Evolutionary conservation across 2,329 filamentous ascomycete species (phyloP).

Genomic region (Colletotrichum costaricense): DNA sequence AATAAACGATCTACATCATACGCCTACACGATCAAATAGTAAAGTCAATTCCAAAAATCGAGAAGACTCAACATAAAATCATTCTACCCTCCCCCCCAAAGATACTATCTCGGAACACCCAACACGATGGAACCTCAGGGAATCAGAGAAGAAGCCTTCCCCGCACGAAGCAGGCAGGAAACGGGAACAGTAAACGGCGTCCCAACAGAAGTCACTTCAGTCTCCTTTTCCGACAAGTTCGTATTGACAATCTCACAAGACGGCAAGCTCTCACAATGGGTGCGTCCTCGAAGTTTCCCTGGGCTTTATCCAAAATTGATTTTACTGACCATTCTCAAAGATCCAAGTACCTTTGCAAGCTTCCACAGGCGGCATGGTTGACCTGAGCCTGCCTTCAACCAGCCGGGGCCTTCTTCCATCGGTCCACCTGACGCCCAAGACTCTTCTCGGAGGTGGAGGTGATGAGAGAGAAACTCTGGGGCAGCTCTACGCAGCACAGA

Average conservation of each 20-base stretch:
- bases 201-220: constrained; percentile 76
- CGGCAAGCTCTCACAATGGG: constrained; percentile 91
- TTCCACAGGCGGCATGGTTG: constrained; percentile 71
- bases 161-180: constrained; percentile 70
- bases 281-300: constrained; percentile 56
- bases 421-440: constrained; percentile 85
- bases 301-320: background rate
- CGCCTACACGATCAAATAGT: background rate
- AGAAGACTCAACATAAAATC: background rate
- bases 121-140: constrained; percentile 53
- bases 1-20: background rate
- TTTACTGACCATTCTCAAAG: constrained; percentile 50
- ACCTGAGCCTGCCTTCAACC: constrained; percentile 65
- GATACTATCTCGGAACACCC: no score
- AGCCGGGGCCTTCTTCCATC: constrained; percentile 74
- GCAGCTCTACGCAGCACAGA: constrained; percentile 89
- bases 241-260: constrained; percentile 89
- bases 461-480: constrained; percentile 84
- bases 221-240: constrained; percentile 90
- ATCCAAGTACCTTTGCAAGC: constrained; percentile 83
- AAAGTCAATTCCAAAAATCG: background rate
- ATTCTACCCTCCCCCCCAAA: background rate
- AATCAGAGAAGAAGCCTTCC: constrained; percentile 70
- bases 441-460: constrained; percentile 85
- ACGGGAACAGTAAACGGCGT: constrained; percentile 74